Conservation (phyloP, 2,329 filamentous ascomycete genomes). For the Immersiporthe knoxdaviesiana region DNA sequence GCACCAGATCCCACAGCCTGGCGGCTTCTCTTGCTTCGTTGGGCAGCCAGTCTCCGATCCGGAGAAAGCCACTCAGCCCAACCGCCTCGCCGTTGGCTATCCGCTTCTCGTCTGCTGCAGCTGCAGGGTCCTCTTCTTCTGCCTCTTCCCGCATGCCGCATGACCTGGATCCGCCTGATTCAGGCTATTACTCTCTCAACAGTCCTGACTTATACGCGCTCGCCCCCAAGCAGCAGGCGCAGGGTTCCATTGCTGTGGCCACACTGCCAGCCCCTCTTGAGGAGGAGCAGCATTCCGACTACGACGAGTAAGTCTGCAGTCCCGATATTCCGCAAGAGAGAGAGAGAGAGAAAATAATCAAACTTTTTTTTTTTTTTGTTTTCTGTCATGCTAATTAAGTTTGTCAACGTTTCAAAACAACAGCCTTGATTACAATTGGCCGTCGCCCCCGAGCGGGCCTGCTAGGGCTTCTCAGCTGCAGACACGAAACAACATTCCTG, state of each 20-base stretch:
- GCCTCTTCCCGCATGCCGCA: conserved; percentile 34
- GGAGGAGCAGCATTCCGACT: conserved; percentile 16
- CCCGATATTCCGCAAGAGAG: neutral
- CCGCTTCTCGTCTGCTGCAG: conserved; percentile 48
- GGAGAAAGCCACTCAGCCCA: conserved; percentile 63
- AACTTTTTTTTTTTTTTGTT: conserved; percentile 1
- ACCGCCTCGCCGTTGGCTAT: conserved; percentile 56
- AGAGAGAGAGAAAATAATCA: neutral
- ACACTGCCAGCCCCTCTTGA: conserved; percentile 25
- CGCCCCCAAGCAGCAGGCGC: conserved; percentile 8
- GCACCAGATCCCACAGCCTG: conserved; percentile 38
- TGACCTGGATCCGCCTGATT: conserved; percentile 53
- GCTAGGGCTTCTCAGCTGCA: conserved; percentile 33
- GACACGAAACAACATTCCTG: conserved; percentile 44
- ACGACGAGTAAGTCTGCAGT: conserved; percentile 26
- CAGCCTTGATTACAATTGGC: conserved; percentile 30
- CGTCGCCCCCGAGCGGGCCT: conserved; percentile 29
- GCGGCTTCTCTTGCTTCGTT: conserved; percentile 36
- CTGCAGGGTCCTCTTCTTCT: neutral
- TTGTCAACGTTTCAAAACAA: conserved; percentile 7
- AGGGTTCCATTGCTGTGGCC: conserved; percentile 36
- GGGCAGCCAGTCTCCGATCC: conserved; percentile 46
- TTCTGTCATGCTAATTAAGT: conserved; percentile 33
- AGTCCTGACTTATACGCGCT: conserved; percentile 64
- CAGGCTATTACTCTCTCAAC: conserved; percentile 59